Evolutionary conservation across 106 monocot genomes (phyloP).

Genomic region (Platanthera guangdongensis): DNA sequence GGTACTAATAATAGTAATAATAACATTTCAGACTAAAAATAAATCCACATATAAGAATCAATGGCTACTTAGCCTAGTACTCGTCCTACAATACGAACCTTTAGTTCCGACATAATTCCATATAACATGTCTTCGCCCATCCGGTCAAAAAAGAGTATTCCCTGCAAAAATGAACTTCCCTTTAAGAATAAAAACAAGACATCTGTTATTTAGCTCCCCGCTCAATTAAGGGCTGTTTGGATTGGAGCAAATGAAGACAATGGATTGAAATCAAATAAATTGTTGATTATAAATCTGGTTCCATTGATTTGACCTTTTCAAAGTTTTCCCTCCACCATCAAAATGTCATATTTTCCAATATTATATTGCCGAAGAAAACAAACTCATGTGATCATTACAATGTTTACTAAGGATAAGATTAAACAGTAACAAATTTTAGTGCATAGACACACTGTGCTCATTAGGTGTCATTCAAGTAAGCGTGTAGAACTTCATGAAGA

Average conservation of each 20-base stretch:
- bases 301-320: too few species aligned
- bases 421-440: not conserved
- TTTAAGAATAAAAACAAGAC: not conserved
- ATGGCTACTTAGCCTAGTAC: not conserved
- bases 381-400: not conserved
- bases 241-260: too few species aligned
- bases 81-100: constrained; percentile 24
- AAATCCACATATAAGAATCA: not conserved
- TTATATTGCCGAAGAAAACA: not conserved
- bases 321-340: not conserved
- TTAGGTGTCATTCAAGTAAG: not conserved
- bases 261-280: too few species aligned
- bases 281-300: too few species aligned
- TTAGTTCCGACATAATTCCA: constrained; percentile 39
- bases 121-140: constrained; percentile 79
- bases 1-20: not conserved
- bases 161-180: constrained; percentile 36
- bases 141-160: constrained; percentile 85
- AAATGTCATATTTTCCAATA: not conserved
- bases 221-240: too few species aligned
- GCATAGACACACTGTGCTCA: not conserved
- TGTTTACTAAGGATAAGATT: not conserved
- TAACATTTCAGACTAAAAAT: not conserved
- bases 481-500: not conserved
- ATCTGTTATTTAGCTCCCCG: not conserved